Evolutionary conservation across 306 rosid genomes (phyloP).

Genomic region (Glycine tomentella): DNA sequence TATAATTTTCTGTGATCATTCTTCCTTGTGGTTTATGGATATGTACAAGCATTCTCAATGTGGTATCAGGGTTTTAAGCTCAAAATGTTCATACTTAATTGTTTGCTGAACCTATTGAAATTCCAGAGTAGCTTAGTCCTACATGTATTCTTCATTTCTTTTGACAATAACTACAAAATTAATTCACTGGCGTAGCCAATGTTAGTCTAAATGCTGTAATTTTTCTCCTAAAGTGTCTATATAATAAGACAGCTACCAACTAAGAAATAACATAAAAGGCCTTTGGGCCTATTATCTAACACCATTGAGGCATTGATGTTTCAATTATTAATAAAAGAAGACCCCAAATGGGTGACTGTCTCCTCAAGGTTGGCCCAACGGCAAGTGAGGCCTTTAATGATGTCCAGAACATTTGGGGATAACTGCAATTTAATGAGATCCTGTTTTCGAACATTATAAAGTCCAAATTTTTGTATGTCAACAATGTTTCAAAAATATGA

Average conservation of each 20-base stretch:
- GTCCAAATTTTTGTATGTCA: neutral
- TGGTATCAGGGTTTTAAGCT: conserved; percentile 20
- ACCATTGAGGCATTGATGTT: no score
- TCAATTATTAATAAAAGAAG: neutral
- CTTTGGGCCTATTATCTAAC: no score
- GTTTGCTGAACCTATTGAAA: conserved; percentile 30
- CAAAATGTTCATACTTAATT: conserved; percentile 1
- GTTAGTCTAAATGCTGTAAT: neutral
- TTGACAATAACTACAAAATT: conserved; percentile 20
- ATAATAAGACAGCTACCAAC: no score
- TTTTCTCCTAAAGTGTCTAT: conserved; percentile 13
- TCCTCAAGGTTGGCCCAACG: no score
- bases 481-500: conserved; percentile 2
- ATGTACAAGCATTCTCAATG: conserved; percentile 8
- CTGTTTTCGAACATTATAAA: neutral
- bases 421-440: neutral
- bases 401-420: neutral
- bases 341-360: neutral
- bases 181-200: neutral
- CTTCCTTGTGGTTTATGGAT: conserved; percentile 41
- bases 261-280: no score
- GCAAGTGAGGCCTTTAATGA: no score
- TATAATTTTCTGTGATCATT: no score
- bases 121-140: neutral
- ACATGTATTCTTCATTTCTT: conserved; percentile 28